Base-by-base conservation (phyloP, 2,329 filamentous ascomycete genomes). In the Trichoderma simmonsii region DNA sequence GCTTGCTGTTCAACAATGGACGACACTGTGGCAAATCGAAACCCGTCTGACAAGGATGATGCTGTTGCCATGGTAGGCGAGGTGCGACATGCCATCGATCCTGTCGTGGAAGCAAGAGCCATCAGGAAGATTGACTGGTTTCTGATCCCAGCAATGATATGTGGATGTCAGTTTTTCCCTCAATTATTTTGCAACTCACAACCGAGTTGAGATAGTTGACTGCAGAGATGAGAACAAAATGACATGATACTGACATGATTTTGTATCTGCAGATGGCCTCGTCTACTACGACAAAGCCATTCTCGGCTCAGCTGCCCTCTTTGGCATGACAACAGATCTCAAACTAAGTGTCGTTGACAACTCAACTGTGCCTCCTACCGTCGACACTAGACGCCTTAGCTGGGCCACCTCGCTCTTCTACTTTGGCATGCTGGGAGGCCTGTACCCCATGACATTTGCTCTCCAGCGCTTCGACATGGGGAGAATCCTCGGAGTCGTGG, bases 321-420 rank as follows among this genome's bases (percentile, higher is more conserved):
- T 94, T 78, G 92, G 92, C 74, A 93, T 94, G 91, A 93, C 91
- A 0, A 82, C 83, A 3, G 91, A 94, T 77, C 85, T 94, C 4
- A 74, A 83, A 1, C 86, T 94, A 56, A 85, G 85, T 34, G 81
- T 92, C 4, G 81, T 87, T 14, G 80, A 85, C 75, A 54, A 74
- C 3, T 76, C 78, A 1, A 82, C 81, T 0, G 78, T 75, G 1
- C 90, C 90, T 0, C 85, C 87, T 0, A 87, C 86, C 0, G 87
- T 86, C 18, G 87, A 92, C 77, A 94, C 92, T 0, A 86, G 87
- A 0, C 87, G 92, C 12, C 86, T 94, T 32, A 90, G 87, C 75
- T 94, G 92, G 92, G 92, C 92, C 3, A 94, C 91, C 0, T 93
- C 91, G 0, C 85, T 93, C 76, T 94, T 94, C 83, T 94, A 94